Percentiles rank a stretch among this genome's conserved stretches.
These are phyloP conservation scores for Infundibulicybe gibba DNA, from an alignment of 768 basidiomycete species.

Conservation along the genomic window DNA sequence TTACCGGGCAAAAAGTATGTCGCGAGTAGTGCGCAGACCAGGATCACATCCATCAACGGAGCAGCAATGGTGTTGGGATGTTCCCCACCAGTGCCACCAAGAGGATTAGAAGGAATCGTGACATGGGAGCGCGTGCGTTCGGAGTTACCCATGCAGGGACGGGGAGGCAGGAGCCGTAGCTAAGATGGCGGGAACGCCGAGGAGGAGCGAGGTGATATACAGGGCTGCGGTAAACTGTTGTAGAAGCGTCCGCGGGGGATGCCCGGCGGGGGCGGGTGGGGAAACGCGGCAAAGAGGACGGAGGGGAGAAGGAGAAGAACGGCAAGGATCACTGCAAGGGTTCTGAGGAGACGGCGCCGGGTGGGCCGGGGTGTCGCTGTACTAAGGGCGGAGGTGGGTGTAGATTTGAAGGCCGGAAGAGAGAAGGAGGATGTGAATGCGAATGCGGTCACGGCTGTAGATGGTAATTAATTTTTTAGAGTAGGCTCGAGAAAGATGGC, in stretches of 20 bases:
- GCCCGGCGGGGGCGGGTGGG: constrained; percentile 15
- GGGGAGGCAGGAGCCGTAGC: constrained; percentile 53
- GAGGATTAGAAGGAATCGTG: constrained; percentile 37
- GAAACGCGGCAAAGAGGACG: constrained; percentile 46
- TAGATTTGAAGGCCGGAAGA: constrained; percentile 60
- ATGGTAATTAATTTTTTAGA: constrained; percentile 1
- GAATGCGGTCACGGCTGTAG: constrained; percentile 57
- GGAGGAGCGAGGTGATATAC: constrained; percentile 47
- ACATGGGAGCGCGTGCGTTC: constrained; percentile 38
- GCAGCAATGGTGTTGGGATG: constrained; percentile 33
- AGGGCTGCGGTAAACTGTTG: constrained; percentile 37
- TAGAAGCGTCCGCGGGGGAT: constrained; percentile 10
- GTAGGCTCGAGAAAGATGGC: constrained; percentile 20
- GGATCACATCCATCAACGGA: constrained; percentile 42
- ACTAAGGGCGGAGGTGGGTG: constrained; percentile 30
- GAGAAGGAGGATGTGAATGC: constrained; percentile 65
- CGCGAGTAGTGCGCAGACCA: constrained; percentile 49
- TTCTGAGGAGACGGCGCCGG: constrained; percentile 58
- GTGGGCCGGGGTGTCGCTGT: constrained; percentile 37
- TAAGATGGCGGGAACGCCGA: constrained; percentile 57
- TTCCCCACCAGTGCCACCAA: constrained; percentile 42
- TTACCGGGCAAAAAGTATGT: constrained; percentile 64
- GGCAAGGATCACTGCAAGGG: constrained; percentile 45
- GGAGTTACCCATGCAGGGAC: constrained; percentile 40
- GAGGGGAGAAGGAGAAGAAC: constrained; percentile 53